phyloP scores from a whole-genome alignment of 805 yeast genomes.

The Komagataella kurtzmanii region DNA sequence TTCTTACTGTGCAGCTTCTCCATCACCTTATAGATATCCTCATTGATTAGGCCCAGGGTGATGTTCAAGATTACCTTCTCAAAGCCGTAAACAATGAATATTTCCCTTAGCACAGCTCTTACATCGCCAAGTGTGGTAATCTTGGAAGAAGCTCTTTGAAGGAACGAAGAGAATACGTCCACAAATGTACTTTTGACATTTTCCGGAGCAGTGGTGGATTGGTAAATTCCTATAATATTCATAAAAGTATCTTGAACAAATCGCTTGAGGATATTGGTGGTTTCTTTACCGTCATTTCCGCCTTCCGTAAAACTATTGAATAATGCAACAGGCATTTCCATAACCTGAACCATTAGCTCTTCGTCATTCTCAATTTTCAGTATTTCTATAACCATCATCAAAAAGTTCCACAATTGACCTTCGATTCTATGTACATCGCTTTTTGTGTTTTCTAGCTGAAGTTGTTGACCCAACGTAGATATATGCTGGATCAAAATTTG shows the following conservation, averaged over 20 bases:
- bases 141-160: slow-evolving; percentile 32
- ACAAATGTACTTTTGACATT: slow-evolving; percentile 29
- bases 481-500: slow-evolving; percentile 1
- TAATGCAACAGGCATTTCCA: slow-evolving; percentile 23
- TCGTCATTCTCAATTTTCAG: slow-evolving; percentile 17
- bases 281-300: slow-evolving; percentile 2
- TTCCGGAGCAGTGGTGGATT: neutral
- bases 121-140: slow-evolving; percentile 47
- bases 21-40: slow-evolving; percentile 37
- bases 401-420: slow-evolving; percentile 19
- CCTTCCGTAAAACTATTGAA: slow-evolving; percentile 15
- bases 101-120: slow-evolving; percentile 43
- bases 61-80: slow-evolving; percentile 43
- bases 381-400: slow-evolving; percentile 17
- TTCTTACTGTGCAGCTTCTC: slow-evolving; percentile 25
- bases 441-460: slow-evolving; percentile 1
- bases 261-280: slow-evolving; percentile 12
- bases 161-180: slow-evolving; percentile 38
- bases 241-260: slow-evolving; percentile 28
- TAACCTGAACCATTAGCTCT: slow-evolving; percentile 22
- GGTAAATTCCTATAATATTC: slow-evolving; percentile 18
- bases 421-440: slow-evolving; percentile 10
- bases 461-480: neutral
- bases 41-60: slow-evolving; percentile 40
- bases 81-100: slow-evolving; percentile 49